phyloP scores from a whole-genome alignment of 495 filamentous ascomycete genomes.

The Daldinia loculata region DNA sequence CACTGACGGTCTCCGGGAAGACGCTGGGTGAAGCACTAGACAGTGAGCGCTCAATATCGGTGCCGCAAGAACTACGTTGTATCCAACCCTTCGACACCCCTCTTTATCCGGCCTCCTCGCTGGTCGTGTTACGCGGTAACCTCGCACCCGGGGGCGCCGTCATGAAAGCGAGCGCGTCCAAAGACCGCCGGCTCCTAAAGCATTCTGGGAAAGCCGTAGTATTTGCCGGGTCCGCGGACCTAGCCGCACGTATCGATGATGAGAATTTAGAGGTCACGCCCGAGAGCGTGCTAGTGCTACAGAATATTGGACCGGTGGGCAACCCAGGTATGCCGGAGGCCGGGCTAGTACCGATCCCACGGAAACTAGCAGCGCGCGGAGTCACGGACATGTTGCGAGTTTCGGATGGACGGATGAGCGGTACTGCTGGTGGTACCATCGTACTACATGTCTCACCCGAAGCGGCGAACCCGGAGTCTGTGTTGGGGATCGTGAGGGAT shows the following conservation, averaged over 20 bases:
- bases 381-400: constrained; percentile 72
- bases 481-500: constrained; percentile 66
- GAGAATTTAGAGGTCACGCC: constrained; percentile 60
- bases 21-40: constrained; percentile 67
- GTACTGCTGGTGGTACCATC: constrained; percentile 75
- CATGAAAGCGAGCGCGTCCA: constrained; percentile 70
- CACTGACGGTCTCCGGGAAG: constrained; percentile 65
- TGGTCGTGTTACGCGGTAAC: constrained; percentile 65
- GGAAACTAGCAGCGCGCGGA: constrained; percentile 65
- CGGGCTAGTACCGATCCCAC: constrained; percentile 70
- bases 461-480: constrained; percentile 62
- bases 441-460: constrained; percentile 72
- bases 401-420: constrained; percentile 73
- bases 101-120: constrained; percentile 62
- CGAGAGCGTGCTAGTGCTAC: constrained; percentile 66
- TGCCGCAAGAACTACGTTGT: constrained; percentile 50
- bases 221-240: constrained; percentile 64
- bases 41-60: constrained; percentile 52
- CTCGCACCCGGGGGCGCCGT: constrained; percentile 64
- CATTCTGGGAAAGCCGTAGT: constrained; percentile 68
- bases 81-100: constrained; percentile 63
- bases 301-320: constrained; percentile 69
- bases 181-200: constrained; percentile 57
- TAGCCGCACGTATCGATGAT: constrained; percentile 66
- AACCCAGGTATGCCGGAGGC: constrained; percentile 77